These are phyloP conservation scores for Lophiotrema nucula DNA, from an alignment of 495 filamentous ascomycete species.

Conservation along the genomic window DNA sequence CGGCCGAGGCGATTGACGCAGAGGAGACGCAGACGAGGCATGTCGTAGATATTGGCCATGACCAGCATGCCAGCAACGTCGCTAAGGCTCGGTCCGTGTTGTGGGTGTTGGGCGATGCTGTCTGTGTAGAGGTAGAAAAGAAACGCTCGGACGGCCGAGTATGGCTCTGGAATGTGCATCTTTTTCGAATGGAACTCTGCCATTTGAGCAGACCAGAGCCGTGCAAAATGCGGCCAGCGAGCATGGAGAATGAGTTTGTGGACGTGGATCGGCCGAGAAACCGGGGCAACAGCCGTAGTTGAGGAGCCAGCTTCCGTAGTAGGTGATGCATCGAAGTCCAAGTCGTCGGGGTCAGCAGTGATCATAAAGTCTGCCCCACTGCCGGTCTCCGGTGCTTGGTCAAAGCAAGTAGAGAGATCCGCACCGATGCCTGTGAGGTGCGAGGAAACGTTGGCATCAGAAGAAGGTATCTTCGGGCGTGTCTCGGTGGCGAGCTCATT, in stretches of 20 bases:
- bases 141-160: slow-evolving; percentile 90
- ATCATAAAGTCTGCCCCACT: slow-evolving; percentile 84
- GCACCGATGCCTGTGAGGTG: slow-evolving; percentile 66
- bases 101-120: slow-evolving; percentile 68
- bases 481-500: slow-evolving; percentile 67
- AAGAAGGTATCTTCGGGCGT: slow-evolving; percentile 53
- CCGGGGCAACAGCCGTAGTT: slow-evolving; percentile 31
- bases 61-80: slow-evolving; percentile 95
- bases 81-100: slow-evolving; percentile 60
- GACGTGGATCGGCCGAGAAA: slow-evolving; percentile 82
- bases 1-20: slow-evolving; percentile 83
- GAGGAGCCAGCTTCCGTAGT: background rate
- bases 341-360: slow-evolving; percentile 71
- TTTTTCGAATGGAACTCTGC: slow-evolving; percentile 91
- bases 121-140: slow-evolving; percentile 96
- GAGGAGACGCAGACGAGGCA: slow-evolving; percentile 84
- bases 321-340: slow-evolving; percentile 55
- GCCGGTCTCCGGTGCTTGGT: slow-evolving; percentile 70
- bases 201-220: slow-evolving; percentile 90
- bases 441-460: slow-evolving; percentile 49
- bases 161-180: slow-evolving; percentile 97
- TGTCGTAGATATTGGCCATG: slow-evolving; percentile 96
- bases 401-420: slow-evolving; percentile 82
- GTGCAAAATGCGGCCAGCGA: slow-evolving; percentile 93
- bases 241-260: slow-evolving; percentile 91